Base-by-base conservation (phyloP, 148 eudicot species). In the Cornus suecica region DNA sequence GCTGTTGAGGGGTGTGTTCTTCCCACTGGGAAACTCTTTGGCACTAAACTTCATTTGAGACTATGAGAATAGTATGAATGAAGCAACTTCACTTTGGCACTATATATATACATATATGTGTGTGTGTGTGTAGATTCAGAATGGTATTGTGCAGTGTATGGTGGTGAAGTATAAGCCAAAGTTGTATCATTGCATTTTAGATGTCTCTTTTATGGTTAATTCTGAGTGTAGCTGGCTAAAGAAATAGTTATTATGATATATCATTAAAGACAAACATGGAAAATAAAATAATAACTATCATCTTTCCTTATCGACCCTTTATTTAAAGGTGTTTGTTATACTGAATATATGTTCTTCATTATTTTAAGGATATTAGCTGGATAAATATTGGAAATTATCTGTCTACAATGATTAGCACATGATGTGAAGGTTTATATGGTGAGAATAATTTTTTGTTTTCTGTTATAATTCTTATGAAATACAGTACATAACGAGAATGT, bases 1-100 rank as follows among this genome's bases (percentile, higher is more conserved):
- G 51, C 42, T 64, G 24, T 56, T 56, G 45, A 51, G 20, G 8
- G 61, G 30, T 34, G 76, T 18, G 66, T 66, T 72, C 66, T 71
- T 78, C 28, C 67, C 72, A 41, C 52, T 66, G 60, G 51, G 67
- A 56, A 45, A 13, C 73, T 48, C 32, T 14, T 7, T 26, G 18
- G 24, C 29, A 25, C 5, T 45, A 18, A 18, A 0, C 73, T 70
- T 48, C 62, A 70, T 70, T 25, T 37, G 42, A 37, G 42, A 37
- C 6, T 4, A 20, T 68, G 61, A 45, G 32, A 70, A 22, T 34
- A 67, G 24, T 32, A 34, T n/a, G 23, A n/a, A 48, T 42, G 72
- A 45, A 70, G 62, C 18, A 27, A 70, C 52, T 25, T 45, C 11
- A 24, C 10, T 45, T 51, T 51, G 28, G 73, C 34, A 31, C 10